These are phyloP conservation scores for Oidiodendron maius DNA, from an alignment of 495 filamentous ascomycete species.

Conservation along the genomic window DNA sequence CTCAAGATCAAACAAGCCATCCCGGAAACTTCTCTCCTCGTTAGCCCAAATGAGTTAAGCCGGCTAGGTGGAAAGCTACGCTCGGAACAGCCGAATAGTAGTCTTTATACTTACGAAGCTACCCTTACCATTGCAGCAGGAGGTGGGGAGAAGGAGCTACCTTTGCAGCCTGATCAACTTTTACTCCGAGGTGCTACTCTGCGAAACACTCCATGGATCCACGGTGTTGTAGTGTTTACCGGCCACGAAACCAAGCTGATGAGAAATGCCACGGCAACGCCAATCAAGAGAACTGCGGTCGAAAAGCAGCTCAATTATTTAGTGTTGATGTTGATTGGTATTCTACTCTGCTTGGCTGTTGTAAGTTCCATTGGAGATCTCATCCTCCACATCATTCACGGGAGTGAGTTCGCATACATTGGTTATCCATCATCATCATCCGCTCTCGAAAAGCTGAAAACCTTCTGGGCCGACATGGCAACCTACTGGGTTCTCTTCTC, in stretches of 20 bases:
- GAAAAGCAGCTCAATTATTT: constrained; percentile 90
- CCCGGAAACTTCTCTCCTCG: constrained; percentile 84
- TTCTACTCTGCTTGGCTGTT: constrained; percentile 78
- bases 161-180: constrained; percentile 67
- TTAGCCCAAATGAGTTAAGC: constrained; percentile 82
- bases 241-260: constrained; percentile 99
- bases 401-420: constrained; percentile 62
- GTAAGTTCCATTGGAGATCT: constrained; percentile 90
- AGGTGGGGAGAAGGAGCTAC: constrained; percentile 91
- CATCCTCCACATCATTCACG: constrained; percentile 59
- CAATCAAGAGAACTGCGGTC: constrained; percentile 95
- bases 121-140: constrained; percentile 89
- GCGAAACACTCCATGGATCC: constrained; percentile 96
- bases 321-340: constrained; percentile 80
- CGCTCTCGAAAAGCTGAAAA: constrained; percentile 52
- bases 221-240: constrained; percentile 95
- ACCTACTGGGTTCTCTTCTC: constrained; percentile 99
- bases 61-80: constrained; percentile 78
- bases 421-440: constrained; percentile 43
- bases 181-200: constrained; percentile 90
- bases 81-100: constrained; percentile 98
- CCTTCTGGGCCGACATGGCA: constrained; percentile 92
- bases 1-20: constrained; percentile 98
- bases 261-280: constrained; percentile 95
- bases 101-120: constrained; percentile 96